These are phyloP conservation scores for Choanephora cucurbitarum DNA, from an alignment of 371 early-diverging fungal genomes.

Conservation along the genomic window DNA sequence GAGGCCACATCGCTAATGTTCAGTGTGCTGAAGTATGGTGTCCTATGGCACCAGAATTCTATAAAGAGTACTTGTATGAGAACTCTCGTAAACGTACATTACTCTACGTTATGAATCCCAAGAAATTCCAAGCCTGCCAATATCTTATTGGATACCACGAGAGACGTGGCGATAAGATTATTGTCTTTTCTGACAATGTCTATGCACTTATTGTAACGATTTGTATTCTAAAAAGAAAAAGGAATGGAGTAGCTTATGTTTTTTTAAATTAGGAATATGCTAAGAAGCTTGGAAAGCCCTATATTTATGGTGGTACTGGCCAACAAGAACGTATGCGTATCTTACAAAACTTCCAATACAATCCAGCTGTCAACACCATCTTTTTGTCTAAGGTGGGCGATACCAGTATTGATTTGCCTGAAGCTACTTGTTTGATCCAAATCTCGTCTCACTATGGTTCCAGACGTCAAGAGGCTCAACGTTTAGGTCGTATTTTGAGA, in stretches of 20 bases:
- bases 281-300: constrained; percentile 87
- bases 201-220: constrained; percentile 95
- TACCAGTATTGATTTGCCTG: constrained; percentile 99
- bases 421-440: constrained; percentile 99
- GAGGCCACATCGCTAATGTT: constrained; percentile 99
- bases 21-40: constrained; percentile 99
- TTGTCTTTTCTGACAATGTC: constrained; percentile 99
- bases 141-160: constrained; percentile 97
- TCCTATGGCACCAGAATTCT: constrained; percentile 98
- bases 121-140: constrained; percentile 98
- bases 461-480: constrained; percentile 99
- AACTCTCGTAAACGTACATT: constrained; percentile 80
- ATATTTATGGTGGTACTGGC: constrained; percentile 96
- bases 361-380: constrained; percentile 94
- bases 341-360: constrained; percentile 94
- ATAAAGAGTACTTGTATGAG: constrained; percentile 90
- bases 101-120: constrained; percentile 98
- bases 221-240: too few relatives aligned
- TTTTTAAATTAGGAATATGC: too few relatives aligned
- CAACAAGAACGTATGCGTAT: constrained; percentile 97
- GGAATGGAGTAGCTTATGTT: too few relatives aligned
- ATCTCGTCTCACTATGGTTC: constrained; percentile 99
- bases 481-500: constrained; percentile 94
- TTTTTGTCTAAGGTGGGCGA: constrained; percentile 99
- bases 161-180: constrained; percentile 97